Conservation (phyloP, 2,329 filamentous ascomycete genomes). For the Phialophora verrucosa region DNA sequence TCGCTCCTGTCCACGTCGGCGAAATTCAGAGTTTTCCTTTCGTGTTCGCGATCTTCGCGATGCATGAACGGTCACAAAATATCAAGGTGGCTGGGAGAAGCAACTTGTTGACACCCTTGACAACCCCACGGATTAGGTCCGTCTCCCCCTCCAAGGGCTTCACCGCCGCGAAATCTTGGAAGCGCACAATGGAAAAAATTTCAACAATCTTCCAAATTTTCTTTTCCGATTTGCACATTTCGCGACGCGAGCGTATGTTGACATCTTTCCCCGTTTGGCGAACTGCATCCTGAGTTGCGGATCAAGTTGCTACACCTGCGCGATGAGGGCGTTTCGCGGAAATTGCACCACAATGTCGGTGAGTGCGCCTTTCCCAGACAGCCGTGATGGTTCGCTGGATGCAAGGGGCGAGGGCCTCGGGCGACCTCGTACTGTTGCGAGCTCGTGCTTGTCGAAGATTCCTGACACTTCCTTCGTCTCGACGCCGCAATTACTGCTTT, state of each 20-base stretch:
- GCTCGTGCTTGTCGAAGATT: too few relatives aligned
- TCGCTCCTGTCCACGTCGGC: conserved; percentile 3
- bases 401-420: not conserved
- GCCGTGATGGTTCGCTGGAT: not conserved
- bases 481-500: not conserved
- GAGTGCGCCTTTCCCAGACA: not conserved
- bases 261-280: conserved; percentile 8
- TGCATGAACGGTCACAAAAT: conserved; percentile 8
- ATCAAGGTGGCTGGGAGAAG: conserved; percentile 17
- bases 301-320: not conserved
- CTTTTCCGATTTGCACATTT: conserved; percentile 9
- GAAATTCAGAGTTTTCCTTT: not conserved
- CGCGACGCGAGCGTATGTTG: conserved; percentile 15
- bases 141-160: not conserved
- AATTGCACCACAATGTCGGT: not conserved
- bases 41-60: not conserved
- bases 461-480: not conserved
- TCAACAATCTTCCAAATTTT: conserved; percentile 7
- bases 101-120: not conserved
- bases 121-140: not conserved
- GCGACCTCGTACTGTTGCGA: not conserved
- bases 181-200: conserved; percentile 22
- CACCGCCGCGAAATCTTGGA: conserved; percentile 20
- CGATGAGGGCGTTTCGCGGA: not conserved
- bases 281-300: not conserved